Evolutionary conservation across 192 early-diverging fungal genomes (phyloP).

Genomic region (Dissophora globulifera): DNA sequence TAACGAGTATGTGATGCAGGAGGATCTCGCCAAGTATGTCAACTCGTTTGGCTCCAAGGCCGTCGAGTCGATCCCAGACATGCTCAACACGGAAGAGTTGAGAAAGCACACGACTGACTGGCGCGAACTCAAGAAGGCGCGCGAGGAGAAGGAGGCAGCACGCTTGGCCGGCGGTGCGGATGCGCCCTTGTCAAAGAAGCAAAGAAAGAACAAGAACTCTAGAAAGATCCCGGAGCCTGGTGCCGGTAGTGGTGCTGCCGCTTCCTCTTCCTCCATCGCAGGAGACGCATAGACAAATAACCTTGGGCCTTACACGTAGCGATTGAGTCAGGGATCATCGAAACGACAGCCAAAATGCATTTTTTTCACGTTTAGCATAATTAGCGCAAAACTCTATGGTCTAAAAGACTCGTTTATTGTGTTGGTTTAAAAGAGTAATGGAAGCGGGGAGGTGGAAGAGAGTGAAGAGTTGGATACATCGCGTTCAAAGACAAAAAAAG

Average conservation of each 20-base stretch:
- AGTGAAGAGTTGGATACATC: too few species aligned
- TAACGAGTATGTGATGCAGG: slow-evolving; percentile 21
- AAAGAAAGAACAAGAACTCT: slow-evolving; percentile 53
- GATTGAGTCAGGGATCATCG: too few species aligned
- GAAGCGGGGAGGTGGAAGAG: background rate
- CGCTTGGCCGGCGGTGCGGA: slow-evolving; percentile 40
- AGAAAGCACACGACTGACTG: slow-evolving; percentile 57
- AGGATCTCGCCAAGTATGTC: slow-evolving; percentile 43
- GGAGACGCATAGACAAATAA: too few species aligned
- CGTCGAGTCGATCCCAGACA: slow-evolving; percentile 58
- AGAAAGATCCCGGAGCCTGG: slow-evolving; percentile 42
- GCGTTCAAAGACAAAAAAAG: too few species aligned
- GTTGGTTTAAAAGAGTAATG: too few species aligned
- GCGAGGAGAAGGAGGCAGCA: slow-evolving; percentile 50
- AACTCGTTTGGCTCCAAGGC: slow-evolving; percentile 51
- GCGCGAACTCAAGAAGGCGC: slow-evolving; percentile 54
- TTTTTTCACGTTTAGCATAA: background rate
- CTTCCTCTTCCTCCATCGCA: too few species aligned
- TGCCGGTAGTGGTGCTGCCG: too few species aligned
- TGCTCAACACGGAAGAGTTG: slow-evolving; percentile 57
- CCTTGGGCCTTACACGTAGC: too few species aligned
- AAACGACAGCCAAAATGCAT: too few species aligned
- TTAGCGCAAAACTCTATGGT: too few species aligned
- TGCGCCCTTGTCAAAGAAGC: slow-evolving; percentile 38
- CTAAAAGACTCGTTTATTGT: too few species aligned